A percentile compares a stretch with the other conserved stretches of the same genome.
phyloP scores from a whole-genome alignment of 306 rosid genomes.

The Herpetospermum pedunculosum region DNA sequence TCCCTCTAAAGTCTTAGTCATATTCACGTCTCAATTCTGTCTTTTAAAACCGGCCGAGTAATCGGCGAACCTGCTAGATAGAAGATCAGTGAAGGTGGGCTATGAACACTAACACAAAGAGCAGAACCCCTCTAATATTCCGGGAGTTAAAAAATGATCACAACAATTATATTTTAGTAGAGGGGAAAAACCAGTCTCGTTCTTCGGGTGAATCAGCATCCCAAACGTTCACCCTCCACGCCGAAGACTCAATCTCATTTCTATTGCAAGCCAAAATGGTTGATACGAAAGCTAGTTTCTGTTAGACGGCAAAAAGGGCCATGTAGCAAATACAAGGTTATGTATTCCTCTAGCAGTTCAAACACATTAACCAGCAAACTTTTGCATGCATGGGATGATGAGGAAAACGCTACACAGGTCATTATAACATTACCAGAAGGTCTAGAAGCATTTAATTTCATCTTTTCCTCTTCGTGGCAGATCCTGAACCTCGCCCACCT shows the following conservation, averaged over 20 bases:
- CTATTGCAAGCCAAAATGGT: neutral
- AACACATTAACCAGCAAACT: neutral
- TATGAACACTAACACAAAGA: neutral
- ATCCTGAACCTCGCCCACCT: slow-evolving; percentile 44
- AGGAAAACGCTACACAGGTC: neutral
- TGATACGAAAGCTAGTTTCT: neutral
- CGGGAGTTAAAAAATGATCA: neutral
- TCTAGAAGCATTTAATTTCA: slow-evolving; percentile 14
- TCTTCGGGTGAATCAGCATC: neutral
- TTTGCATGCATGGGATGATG: neutral
- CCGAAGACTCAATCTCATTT: neutral
- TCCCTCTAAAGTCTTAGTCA: no score
- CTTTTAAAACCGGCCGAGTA: neutral
- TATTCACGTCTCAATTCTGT: neutral
- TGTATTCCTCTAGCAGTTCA: neutral
- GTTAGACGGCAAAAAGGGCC: neutral
- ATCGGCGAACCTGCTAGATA: neutral
- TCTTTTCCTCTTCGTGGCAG: slow-evolving; percentile 72
- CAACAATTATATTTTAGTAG: no score
- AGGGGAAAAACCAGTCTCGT: neutral
- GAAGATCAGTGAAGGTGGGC: neutral
- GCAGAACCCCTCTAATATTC: neutral
- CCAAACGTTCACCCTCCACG: neutral
- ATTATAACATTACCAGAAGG: neutral
- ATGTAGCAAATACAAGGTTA: neutral